A percentile compares a stretch with the other conserved stretches of the same genome.
Conservation (phyloP, 805 yeast species). For the Saccharomycopsis javanensis region DNA sequence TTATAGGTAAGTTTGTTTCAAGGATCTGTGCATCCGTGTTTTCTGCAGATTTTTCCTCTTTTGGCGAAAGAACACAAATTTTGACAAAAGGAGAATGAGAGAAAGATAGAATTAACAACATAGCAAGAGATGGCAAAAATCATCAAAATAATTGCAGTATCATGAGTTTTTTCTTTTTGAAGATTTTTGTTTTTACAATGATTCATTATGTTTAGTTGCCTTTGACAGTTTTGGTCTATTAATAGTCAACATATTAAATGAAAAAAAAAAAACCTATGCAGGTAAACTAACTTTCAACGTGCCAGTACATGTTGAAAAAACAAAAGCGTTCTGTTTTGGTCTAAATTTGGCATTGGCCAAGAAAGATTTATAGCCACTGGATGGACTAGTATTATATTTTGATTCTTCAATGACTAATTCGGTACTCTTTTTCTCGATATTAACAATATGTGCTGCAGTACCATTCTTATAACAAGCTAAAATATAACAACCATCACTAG, state of each 20-base stretch:
- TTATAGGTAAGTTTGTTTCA: background rate
- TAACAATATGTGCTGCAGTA: slow-evolving; percentile 3
- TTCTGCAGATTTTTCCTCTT: background rate
- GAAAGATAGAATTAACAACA: background rate
- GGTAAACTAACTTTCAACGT: slow-evolving; percentile 3
- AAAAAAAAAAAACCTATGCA: background rate
- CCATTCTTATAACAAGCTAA: slow-evolving; percentile 13
- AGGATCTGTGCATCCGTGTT: background rate
- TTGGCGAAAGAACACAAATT: too few species aligned
- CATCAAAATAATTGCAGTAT: too few species aligned
- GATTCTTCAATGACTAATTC: slow-evolving; percentile 3
- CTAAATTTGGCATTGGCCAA: slow-evolving; percentile 8
- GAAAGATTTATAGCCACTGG: slow-evolving; percentile 1
- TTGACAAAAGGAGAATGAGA: background rate
- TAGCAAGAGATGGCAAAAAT: background rate
- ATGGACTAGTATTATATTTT: slow-evolving; percentile 1
- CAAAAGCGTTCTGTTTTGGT: slow-evolving; percentile 10
- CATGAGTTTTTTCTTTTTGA: too few species aligned
- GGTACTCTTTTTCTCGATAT: slow-evolving; percentile 1
- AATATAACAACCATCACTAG: slow-evolving; percentile 11
- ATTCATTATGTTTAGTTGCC: too few species aligned
- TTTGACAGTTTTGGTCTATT: background rate
- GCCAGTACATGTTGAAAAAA: slow-evolving; percentile 5
- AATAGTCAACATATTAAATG: background rate
- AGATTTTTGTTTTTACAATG: too few species aligned